These are phyloP conservation scores for Oldenlandia corymbosa DNA, from an alignment of 257 asterid genomes.

Conservation along the genomic window DNA sequence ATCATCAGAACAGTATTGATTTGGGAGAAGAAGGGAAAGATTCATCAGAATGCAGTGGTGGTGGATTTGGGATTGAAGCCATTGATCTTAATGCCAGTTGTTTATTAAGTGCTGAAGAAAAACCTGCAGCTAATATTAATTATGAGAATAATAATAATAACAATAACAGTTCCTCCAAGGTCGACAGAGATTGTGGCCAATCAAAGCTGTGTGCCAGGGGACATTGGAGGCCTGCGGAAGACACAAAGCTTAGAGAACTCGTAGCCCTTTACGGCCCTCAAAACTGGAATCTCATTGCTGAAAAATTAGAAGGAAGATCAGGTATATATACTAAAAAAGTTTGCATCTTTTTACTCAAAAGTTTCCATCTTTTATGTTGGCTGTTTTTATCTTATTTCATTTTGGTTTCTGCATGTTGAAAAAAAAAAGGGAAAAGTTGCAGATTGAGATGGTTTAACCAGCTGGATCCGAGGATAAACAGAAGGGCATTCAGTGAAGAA, in stretches of 20 bases:
- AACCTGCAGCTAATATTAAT: slow-evolving; percentile 7
- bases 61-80: slow-evolving; percentile 13
- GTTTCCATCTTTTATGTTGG: neutral
- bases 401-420: neutral
- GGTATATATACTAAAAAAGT: slow-evolving; percentile 30
- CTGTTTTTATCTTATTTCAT: neutral
- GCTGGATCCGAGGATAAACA: slow-evolving; percentile 79
- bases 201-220: slow-evolving; percentile 77
- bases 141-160: slow-evolving; percentile 19
- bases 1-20: neutral
- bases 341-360: neutral
- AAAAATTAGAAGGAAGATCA: slow-evolving; percentile 73
- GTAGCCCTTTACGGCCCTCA: slow-evolving; percentile 88
- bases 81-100: slow-evolving; percentile 52
- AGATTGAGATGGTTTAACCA: slow-evolving; percentile 90
- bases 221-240: slow-evolving; percentile 94
- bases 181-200: slow-evolving; percentile 35
- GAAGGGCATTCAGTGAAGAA: slow-evolving; percentile 76
- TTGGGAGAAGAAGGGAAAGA: slow-evolving; percentile 20
- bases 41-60: slow-evolving; percentile 27
- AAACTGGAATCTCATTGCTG: slow-evolving; percentile 85
- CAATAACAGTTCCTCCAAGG: too few relatives aligned
- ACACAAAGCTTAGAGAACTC: slow-evolving; percentile 69
- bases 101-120: slow-evolving; percentile 36
- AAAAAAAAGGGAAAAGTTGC: slow-evolving; percentile 88